These are phyloP conservation scores for Jatropha multifida DNA, from an alignment of 441 rosid genomes.

Conservation along the genomic window DNA sequence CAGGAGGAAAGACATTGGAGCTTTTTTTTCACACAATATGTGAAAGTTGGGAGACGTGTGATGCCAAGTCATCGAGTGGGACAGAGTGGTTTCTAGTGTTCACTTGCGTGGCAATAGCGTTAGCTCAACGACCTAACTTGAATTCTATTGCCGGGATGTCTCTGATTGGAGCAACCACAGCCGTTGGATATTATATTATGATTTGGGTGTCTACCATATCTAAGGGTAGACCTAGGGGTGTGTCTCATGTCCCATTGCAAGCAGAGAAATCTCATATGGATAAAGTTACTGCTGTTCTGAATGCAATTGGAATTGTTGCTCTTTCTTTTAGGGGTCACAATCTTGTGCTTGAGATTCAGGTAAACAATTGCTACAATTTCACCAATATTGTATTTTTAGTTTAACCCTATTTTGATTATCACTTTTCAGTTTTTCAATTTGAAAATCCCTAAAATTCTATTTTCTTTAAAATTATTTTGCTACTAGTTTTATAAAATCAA, in stretches of 20 bases:
- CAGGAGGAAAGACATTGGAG: constrained; percentile 38
- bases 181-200: constrained; percentile 32
- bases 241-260: constrained; percentile 20
- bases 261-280: constrained; percentile 27
- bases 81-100: constrained; percentile 48
- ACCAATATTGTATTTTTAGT: too few species aligned
- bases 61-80: constrained; percentile 25
- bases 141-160: constrained; percentile 43
- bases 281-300: constrained; percentile 28
- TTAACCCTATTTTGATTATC: not conserved
- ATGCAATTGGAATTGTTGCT: constrained; percentile 43
- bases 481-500: too few species aligned
- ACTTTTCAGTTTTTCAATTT: not conserved
- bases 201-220: constrained; percentile 39
- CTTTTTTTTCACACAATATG: constrained; percentile 30
- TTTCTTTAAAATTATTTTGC: too few species aligned
- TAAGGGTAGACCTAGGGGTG: constrained; percentile 25
- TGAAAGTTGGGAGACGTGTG: constrained; percentile 4
- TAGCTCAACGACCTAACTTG: constrained; percentile 47
- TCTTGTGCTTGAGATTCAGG: constrained; percentile 62
- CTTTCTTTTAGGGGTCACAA: constrained; percentile 61
- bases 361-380: not conserved
- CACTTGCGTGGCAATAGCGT: constrained; percentile 34
- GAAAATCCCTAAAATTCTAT: too few species aligned
- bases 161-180: constrained; percentile 35